A percentile compares a stretch with the other conserved stretches of the same genome.
Conservation (phyloP, 1,139 yeast genomes). For the Pichia sp. region DNA sequence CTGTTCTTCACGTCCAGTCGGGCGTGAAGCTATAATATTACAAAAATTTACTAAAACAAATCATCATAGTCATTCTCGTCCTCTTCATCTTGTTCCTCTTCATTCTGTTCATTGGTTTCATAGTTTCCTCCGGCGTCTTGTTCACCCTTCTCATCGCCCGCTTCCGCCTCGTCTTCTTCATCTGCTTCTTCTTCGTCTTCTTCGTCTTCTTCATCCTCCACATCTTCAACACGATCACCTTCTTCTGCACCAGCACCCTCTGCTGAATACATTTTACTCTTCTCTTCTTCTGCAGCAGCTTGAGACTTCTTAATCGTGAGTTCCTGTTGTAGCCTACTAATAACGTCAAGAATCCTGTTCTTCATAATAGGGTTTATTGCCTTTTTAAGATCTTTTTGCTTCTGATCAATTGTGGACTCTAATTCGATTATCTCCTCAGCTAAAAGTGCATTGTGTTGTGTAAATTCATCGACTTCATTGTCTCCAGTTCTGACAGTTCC, state of each 20-base stretch:
- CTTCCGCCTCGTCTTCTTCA: constrained; percentile 30
- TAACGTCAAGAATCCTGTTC: constrained; percentile 80
- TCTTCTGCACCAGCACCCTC: constrained; percentile 25
- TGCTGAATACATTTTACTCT: constrained; percentile 22
- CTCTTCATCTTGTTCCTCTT: constrained; percentile 28
- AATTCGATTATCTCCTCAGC: constrained; percentile 84
- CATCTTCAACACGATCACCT: constrained; percentile 26
- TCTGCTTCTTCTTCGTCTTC: constrained; percentile 32
- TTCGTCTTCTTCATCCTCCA: constrained; percentile 28
- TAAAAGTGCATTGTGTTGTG: constrained; percentile 71
- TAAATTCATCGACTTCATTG: constrained; percentile 37
- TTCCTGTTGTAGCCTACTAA: constrained; percentile 74
- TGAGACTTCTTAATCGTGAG: constrained; percentile 78
- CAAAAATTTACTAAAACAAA: constrained; percentile 27
- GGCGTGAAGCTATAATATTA: not conserved
- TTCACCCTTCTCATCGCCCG: constrained; percentile 28
- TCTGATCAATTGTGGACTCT: constrained; percentile 72
- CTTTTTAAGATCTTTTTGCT: constrained; percentile 66
- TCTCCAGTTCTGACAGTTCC: constrained; percentile 32
- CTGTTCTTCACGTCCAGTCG: not conserved
- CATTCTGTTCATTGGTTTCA: constrained; percentile 29
- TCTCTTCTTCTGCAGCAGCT: constrained; percentile 37
- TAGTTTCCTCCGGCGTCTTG: constrained; percentile 27
- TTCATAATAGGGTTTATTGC: constrained; percentile 86
- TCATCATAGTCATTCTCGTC: constrained; percentile 38